Base-by-base conservation (phyloP, 495 filamentous ascomycete species). In the Podospora pseudocomata region DNA sequence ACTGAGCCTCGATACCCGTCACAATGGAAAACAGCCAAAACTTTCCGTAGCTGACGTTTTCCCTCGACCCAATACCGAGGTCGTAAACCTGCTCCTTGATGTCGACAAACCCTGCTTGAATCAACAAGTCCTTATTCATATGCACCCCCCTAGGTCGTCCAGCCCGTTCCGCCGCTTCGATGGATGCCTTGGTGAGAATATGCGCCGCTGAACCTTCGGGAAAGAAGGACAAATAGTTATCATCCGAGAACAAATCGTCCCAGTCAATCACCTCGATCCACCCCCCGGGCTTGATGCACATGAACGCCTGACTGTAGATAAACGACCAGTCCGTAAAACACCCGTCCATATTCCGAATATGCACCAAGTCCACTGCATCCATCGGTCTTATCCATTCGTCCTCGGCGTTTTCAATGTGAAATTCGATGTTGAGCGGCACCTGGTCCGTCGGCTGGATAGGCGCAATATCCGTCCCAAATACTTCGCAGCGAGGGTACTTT, bases 381-480 rank as follows among this genome's bases (percentile, higher is more conserved):
- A 78, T 77, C 39, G 82, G 83, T 53, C 78, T 82, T 59, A 86
- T 82, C 86, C 86, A 83, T 63, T 85, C 83, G 60, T 84, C 76
- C 67, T 86, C 85, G 60, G 89, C 89, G 70, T 91, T 86, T 68
- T 90, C 88, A 30, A 92, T 84, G 75, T 91, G 87, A 75, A 91
- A 91, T 72, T 82, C 87, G 59, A 91, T 81, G 71, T 91, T 92
- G 44, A 85, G 84, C 49, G 89, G 86, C 1, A 79, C 85, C 65
- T 77, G 84, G 57, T 75, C 81, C 28, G 74, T 84, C 64, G 76
- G 82, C 73, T 78, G 88, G 63, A 87, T 85, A 66, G 83, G 80
- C n/a, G 85, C 84, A 39, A 91, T 89, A 67, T 91, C 90, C 32
- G 88, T 89, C 20, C 89, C 90, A 49, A 88, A 87, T 5, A 92